phyloP scores from a whole-genome alignment of 805 yeast genomes.

The Lipomyces sp. region DNA sequence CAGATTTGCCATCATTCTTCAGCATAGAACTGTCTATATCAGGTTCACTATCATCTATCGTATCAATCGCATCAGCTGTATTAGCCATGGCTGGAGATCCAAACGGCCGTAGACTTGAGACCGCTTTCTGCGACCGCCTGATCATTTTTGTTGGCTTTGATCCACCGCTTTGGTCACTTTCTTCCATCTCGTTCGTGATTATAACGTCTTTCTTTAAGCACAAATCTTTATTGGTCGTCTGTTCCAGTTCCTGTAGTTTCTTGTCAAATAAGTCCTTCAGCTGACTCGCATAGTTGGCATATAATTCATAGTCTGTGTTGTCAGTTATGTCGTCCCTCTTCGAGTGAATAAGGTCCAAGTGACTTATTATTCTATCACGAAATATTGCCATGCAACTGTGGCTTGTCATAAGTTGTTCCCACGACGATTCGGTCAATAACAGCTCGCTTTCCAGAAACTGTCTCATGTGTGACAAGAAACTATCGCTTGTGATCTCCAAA shows the following conservation, averaged over 20 bases:
- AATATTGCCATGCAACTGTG: neutral
- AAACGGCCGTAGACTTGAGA: conserved; percentile 25
- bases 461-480: conserved; percentile 11
- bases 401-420: conserved; percentile 14
- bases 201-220: conserved; percentile 12
- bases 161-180: neutral
- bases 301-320: conserved; percentile 4
- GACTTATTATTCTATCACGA: conserved; percentile 4
- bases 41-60: conserved; percentile 19
- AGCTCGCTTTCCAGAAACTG: conserved; percentile 17
- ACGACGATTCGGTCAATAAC: conserved; percentile 8
- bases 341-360: conserved; percentile 2
- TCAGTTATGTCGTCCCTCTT: conserved; percentile 4
- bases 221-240: neutral
- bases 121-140: conserved; percentile 21
- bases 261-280: conserved; percentile 9
- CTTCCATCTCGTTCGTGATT: conserved; percentile 29
- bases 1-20: neutral
- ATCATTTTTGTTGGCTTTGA: neutral
- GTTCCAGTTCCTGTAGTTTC: neutral
- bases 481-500: conserved; percentile 1
- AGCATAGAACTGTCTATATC: neutral
- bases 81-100: conserved; percentile 18
- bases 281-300: neutral
- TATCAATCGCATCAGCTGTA: neutral